Evolutionary conservation across 148 eudicot genomes (phyloP).

Genomic region (Rhododendron molle): DNA sequence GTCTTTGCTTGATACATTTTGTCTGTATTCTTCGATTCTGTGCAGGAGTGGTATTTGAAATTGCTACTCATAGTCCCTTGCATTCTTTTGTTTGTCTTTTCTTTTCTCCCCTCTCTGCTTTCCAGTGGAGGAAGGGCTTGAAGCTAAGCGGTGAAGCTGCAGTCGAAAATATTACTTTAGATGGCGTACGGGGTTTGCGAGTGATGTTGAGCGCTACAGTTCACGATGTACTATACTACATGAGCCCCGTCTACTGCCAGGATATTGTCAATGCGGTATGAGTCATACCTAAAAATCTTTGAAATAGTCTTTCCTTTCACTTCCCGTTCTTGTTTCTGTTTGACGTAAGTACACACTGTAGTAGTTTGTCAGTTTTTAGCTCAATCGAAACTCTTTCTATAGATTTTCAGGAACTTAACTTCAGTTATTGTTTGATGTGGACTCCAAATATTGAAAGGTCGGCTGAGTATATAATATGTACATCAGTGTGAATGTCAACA

Average conservation of each 20-base stretch:
- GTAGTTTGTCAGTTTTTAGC: conserved; percentile 1
- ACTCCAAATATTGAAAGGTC: background rate
- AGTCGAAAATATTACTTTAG: conserved; percentile 75
- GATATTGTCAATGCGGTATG: conserved; percentile 87
- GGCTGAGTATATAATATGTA: background rate
- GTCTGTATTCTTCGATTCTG: background rate
- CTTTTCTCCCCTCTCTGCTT: conserved; percentile 16
- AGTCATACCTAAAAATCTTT: conserved; percentile 5
- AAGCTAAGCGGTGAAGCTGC: conserved; percentile 93
- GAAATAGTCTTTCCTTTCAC: conserved; percentile 6
- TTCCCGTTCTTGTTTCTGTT: background rate
- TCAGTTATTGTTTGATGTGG: background rate
- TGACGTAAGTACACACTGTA: background rate
- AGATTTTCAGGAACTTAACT: background rate
- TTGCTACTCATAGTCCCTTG: background rate
- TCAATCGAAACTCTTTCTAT: background rate
- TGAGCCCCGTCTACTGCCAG: conserved; percentile 99
- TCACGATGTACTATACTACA: conserved; percentile 96
- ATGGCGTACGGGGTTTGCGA: conserved; percentile 87
- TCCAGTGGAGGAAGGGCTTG: conserved; percentile 92
- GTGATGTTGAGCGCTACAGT: conserved; percentile 87
- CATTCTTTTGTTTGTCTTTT: background rate
- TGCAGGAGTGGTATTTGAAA: background rate
- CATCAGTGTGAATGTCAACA: background rate
- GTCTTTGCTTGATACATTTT: background rate